Evolutionary conservation across 2,329 filamentous ascomycete species (phyloP).

Genomic region (Fusarium concolor): DNA sequence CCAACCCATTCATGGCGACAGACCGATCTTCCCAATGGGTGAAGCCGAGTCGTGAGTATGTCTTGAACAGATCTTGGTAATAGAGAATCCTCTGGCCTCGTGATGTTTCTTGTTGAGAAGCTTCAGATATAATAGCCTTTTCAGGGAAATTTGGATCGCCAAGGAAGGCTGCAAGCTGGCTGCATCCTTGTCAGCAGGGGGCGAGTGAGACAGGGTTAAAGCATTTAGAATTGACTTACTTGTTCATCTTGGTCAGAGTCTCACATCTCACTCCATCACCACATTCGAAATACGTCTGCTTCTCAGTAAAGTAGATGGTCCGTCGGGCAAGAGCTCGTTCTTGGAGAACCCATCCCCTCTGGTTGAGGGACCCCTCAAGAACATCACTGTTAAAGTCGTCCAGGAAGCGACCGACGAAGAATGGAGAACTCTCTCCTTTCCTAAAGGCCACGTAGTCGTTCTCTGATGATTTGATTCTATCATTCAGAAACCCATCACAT

Average conservation of each 20-base stretch:
- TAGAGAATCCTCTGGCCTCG: neutral
- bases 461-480: neutral
- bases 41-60: neutral
- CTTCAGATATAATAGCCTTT: neutral
- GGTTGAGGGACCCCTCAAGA: neutral
- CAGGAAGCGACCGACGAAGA: neutral
- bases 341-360: conserved; percentile 12
- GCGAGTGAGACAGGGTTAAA: too few species aligned
- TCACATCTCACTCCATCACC: conserved; percentile 14
- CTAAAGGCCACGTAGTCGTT: neutral
- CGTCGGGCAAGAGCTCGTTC: conserved; percentile 13
- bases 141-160: conserved; percentile 19
- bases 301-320: neutral
- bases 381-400: conserved; percentile 13
- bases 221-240: neutral
- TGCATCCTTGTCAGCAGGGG: neutral
- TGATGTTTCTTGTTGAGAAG: neutral
- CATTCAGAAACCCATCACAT: conserved; percentile 3
- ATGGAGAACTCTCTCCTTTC: neutral
- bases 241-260: conserved; percentile 5
- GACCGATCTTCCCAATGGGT: neutral
- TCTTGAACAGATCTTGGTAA: conserved; percentile 18
- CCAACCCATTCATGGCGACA: conserved; percentile 10
- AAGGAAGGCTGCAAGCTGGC: conserved; percentile 7
- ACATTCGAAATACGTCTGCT: conserved; percentile 17